A percentile compares a stretch with the other conserved stretches of the same genome.
Evolutionary conservation across 768 basidiomycete species (phyloP).

Genomic region (Chalciporus pseudorubinellus): DNA sequence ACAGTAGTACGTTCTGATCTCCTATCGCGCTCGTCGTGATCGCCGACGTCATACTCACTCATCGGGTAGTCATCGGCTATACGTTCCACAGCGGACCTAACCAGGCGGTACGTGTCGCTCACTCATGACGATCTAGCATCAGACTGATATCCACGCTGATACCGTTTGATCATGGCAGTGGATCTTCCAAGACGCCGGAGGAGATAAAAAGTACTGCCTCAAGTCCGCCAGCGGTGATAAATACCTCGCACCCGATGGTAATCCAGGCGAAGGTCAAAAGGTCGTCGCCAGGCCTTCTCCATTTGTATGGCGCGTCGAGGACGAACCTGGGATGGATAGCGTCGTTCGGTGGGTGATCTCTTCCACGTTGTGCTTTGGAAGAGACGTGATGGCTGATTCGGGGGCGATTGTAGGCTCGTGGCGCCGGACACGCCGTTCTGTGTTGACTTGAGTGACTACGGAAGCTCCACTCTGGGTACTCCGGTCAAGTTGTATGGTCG

Average conservation of each 20-base stretch:
- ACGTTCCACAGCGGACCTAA: slow-evolving; percentile 42
- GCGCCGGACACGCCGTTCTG: slow-evolving; percentile 42
- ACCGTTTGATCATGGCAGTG: slow-evolving; percentile 36
- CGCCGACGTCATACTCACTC: background rate
- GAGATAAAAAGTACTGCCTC: slow-evolving; percentile 39
- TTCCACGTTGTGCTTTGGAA: too few species aligned
- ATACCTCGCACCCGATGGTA: slow-evolving; percentile 40
- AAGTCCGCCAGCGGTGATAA: slow-evolving; percentile 39
- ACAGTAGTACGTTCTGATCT: too few species aligned
- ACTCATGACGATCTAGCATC: background rate
- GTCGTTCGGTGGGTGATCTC: slow-evolving; percentile 46
- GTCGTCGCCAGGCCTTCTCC: slow-evolving; percentile 38
- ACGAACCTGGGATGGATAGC: slow-evolving; percentile 35
- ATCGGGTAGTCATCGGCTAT: slow-evolving; percentile 46
- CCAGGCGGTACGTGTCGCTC: slow-evolving; percentile 40
- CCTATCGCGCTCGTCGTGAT: too few species aligned
- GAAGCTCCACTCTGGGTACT: slow-evolving; percentile 44
- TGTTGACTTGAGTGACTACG: slow-evolving; percentile 48
- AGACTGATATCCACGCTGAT: background rate
- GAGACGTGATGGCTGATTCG: too few species aligned
- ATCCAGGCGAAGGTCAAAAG: slow-evolving; percentile 35
- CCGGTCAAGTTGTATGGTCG: slow-evolving; percentile 46
- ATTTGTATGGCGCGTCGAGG: slow-evolving; percentile 52
- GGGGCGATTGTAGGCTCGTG: slow-evolving; percentile 39
- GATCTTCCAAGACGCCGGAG: slow-evolving; percentile 33